Base-by-base conservation (phyloP, 2,329 filamentous ascomycete species). In the Epichloe sylvatica region DNA sequence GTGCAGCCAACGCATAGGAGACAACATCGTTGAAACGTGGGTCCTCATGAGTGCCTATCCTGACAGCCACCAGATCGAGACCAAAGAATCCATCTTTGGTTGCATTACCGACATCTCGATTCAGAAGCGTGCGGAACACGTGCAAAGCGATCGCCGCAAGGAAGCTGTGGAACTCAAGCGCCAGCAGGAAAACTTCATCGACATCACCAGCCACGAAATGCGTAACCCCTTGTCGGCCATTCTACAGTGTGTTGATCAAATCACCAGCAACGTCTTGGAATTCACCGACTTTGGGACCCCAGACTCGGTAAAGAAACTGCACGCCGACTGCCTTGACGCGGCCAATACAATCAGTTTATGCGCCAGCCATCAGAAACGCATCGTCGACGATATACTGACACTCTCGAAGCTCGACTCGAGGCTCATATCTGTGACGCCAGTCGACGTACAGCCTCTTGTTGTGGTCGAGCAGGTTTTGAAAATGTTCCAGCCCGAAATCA, bases 41-140 rank as follows among this genome's bases (percentile, higher is more conserved):
- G 84, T 84, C 1, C 65, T 89, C 30, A 83, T 89, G 71, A 84
- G 78, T 49, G 84, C 83, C 0, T 87, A 84, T 56, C 84, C 84
- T 0, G 84, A 89, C 57, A 82, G 76, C 57, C 74, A 83, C 54
- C 68, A 71, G 1, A 67, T 76, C 33, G 83, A 82, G 5, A 69
- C 71, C 23, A 72, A 88, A 46, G 86, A 86, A 67, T 79, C 81
- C 54, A 81, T 88, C 2, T 88, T 89, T 57, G 84, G 84, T 47
- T 84, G 81, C 59, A 83, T 92, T 47, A 90, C 86, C 0, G 86
- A 94, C 60, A 94, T 94, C 55, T 88, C 83, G 23, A 78, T 84
- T 49, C 86, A 92, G 62, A 94, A 94, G 63, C 83, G 82, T 71
- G 86, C 86, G 1, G 87, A 92, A 78, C 49, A 48, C 6, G 46